phyloP scores from a whole-genome alignment of 2,329 filamentous ascomycete genomes.

The Alternaria sp. region DNA sequence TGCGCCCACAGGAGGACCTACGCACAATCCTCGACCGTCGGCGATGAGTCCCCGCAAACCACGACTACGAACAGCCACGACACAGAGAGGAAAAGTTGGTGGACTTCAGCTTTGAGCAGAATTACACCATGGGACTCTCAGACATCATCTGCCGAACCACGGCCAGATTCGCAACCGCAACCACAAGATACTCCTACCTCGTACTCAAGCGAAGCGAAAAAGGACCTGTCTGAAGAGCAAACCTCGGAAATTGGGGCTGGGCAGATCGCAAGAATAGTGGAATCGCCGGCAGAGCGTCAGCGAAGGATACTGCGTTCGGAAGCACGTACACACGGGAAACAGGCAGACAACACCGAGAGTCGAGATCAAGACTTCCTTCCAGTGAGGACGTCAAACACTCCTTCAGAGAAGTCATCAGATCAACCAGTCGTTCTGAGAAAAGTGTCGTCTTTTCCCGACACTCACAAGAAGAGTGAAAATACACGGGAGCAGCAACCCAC shows the following conservation, averaged over 20 bases:
- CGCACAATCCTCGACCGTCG: conserved; percentile 21
- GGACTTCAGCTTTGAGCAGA: neutral
- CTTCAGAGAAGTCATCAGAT: neutral
- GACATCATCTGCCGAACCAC: conserved; percentile 2
- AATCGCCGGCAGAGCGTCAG: neutral
- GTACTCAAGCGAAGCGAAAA: neutral
- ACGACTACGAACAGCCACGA: conserved; percentile 5
- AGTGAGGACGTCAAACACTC: neutral
- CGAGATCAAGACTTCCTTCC: neutral
- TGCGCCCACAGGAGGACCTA: conserved; percentile 32
- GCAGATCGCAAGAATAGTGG: neutral
- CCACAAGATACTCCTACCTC: neutral
- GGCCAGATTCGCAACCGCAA: neutral
- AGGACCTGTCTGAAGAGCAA: neutral
- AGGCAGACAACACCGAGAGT: neutral
- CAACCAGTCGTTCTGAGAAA: neutral
- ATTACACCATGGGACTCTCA: neutral
- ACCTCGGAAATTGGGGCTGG: neutral
- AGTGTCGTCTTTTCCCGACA: neutral
- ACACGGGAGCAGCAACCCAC: neutral
- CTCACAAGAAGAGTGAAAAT: neutral
- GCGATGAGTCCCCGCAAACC: conserved; percentile 19
- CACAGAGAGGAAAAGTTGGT: conserved; percentile 8
- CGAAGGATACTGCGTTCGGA: neutral
- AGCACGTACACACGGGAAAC: neutral